These are phyloP conservation scores for Ogataea henricii DNA, from an alignment of 805 yeast genomes.

Conservation along the genomic window DNA sequence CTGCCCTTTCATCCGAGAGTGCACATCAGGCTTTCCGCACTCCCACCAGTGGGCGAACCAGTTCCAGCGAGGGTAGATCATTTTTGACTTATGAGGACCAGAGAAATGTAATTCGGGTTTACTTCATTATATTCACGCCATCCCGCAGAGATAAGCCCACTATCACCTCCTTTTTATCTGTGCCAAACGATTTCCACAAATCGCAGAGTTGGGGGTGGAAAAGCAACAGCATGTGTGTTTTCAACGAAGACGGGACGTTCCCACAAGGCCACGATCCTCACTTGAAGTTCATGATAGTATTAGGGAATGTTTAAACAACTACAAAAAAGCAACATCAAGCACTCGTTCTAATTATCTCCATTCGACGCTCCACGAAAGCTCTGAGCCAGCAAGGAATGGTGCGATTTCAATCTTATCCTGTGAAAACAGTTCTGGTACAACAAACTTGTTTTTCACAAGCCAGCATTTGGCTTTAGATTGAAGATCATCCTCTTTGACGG, in stretches of 20 bases:
- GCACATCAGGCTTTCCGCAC: slow-evolving; percentile 3
- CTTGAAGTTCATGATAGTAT: slow-evolving; percentile 50
- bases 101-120: slow-evolving; percentile 48
- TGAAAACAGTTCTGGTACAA: slow-evolving; percentile 61
- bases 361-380: slow-evolving; percentile 68
- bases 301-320: slow-evolving; percentile 44
- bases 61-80: slow-evolving; percentile 25
- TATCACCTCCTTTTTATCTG: slow-evolving; percentile 54
- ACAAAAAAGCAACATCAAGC: too few relatives aligned
- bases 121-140: slow-evolving; percentile 57
- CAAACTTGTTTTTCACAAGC: slow-evolving; percentile 53
- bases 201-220: slow-evolving; percentile 69
- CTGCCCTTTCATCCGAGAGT: slow-evolving; percentile 1
- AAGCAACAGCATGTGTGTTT: slow-evolving; percentile 53
- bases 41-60: slow-evolving; percentile 4
- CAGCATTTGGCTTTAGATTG: slow-evolving; percentile 50
- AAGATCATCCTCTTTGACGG: slow-evolving; percentile 46
- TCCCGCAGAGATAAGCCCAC: slow-evolving; percentile 47
- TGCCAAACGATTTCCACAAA: slow-evolving; percentile 53
- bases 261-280: slow-evolving; percentile 46
- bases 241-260: slow-evolving; percentile 49
- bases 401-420: slow-evolving; percentile 58
- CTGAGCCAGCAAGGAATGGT: slow-evolving; percentile 85
- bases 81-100: slow-evolving; percentile 47
- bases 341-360: slow-evolving; percentile 59